phyloP scores from a whole-genome alignment of 1,139 yeast species.

The Hyphopichia pseudoburtonii region DNA sequence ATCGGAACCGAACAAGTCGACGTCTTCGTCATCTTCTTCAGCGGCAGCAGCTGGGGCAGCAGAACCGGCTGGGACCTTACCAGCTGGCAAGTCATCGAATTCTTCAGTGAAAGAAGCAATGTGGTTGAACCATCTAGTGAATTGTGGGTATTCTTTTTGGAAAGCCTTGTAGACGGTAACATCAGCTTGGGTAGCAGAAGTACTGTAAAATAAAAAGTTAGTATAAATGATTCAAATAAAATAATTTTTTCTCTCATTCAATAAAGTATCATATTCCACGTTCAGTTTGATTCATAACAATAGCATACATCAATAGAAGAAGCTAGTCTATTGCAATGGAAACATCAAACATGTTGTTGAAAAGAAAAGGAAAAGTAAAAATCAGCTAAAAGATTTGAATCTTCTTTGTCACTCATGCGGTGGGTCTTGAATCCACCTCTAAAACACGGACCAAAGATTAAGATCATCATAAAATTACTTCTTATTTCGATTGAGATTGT shows the following conservation, averaged over 20 bases:
- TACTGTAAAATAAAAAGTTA: conserved; percentile 43
- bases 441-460: conserved; percentile 92
- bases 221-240: conserved; percentile 13
- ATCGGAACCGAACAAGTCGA: conserved; percentile 91
- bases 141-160: conserved; percentile 90
- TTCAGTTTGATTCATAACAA: no score
- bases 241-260: no score
- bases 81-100: conserved; percentile 81
- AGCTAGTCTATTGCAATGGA: no score
- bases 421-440: conserved; percentile 94
- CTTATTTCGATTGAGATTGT: no score
- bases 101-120: conserved; percentile 88
- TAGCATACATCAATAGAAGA: no score
- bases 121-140: conserved; percentile 98
- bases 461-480: conserved; percentile 59
- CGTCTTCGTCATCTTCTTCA: conserved; percentile 85
- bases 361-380: conserved; percentile 7
- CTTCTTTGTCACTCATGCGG: conserved; percentile 80
- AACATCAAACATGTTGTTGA: no score
- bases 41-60: conserved; percentile 60
- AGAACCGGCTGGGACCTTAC: conserved; percentile 55
- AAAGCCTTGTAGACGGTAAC: conserved; percentile 93
- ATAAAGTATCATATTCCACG: no score
- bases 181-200: conserved; percentile 93
- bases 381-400: conserved; percentile 47